Evolutionary conservation across 2,329 filamentous ascomycete species (phyloP).

Genomic region (Pestalotiopsis sp.): DNA sequence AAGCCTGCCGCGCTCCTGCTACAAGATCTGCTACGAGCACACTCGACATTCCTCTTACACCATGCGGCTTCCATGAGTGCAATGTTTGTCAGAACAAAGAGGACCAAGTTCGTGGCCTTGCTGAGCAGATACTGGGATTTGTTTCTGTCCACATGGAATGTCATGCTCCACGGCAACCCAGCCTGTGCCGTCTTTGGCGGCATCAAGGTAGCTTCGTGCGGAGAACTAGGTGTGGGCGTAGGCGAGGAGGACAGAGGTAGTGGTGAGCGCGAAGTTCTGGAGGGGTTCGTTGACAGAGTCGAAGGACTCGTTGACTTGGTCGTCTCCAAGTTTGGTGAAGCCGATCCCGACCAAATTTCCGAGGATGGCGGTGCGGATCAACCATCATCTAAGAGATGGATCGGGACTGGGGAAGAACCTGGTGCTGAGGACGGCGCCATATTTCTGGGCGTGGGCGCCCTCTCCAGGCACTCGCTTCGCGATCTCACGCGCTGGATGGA

Average conservation of each 20-base stretch:
- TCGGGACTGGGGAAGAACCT: constrained; percentile 71
- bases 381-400: constrained; percentile 58
- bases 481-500: constrained; percentile 86
- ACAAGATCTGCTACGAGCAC: constrained; percentile 80
- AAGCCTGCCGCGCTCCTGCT: constrained; percentile 79
- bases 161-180: constrained; percentile 88
- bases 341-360: constrained; percentile 25
- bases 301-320: constrained; percentile 87
- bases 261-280: constrained; percentile 88
- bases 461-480: constrained; percentile 72
- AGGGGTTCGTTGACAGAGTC: constrained; percentile 79
- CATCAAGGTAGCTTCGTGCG: constrained; percentile 85
- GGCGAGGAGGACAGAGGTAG: constrained; percentile 95
- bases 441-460: constrained; percentile 77
- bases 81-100: constrained; percentile 66
- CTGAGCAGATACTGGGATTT: constrained; percentile 82
- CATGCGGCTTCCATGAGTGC: constrained; percentile 76
- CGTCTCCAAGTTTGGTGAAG: constrained; percentile 78
- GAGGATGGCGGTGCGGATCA: constrained; percentile 25
- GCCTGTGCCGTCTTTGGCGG: constrained; percentile 77
- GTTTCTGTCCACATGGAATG: constrained; percentile 76
- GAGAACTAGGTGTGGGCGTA: constrained; percentile 90
- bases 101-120: constrained; percentile 71
- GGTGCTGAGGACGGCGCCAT: constrained; percentile 79
- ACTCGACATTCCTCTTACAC: constrained; percentile 84